Evolutionary conservation across 257 asterid genomes (phyloP), one percentile per base, ranked within the genome.

Genomic region (Solanum medicagineum): DNA sequence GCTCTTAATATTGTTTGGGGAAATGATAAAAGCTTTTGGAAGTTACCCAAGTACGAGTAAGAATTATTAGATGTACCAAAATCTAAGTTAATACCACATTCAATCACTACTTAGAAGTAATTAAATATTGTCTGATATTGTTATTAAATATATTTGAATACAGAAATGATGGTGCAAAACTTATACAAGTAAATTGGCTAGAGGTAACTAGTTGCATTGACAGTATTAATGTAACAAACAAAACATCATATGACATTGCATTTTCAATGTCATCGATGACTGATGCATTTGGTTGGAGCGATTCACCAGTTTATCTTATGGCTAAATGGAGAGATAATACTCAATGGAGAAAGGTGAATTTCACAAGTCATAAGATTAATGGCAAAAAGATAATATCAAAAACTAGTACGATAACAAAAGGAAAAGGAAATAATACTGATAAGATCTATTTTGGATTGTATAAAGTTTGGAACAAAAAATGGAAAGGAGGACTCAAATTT

Each of bases 171-270:
- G 42, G 66, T 0, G 86, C 85, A 4, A 87, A 83, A 32, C 29
- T 87, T 51, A 32, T 80, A 5, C 90, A 89, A 56, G 86, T 85
- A 79, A 77, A 19, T 16, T 89, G 74, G 89, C 81, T 81, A 8
- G 87, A 89, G 75, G 87, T 87, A 6, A 85, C 85, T 65, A 84
- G 84, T 26, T 87, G 80, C 5, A 85, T 89, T 2, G 68, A 80
- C 51, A 11, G 22, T 3, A 83, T 63, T 14, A 10, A 87, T 56
- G 19, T 87, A 7, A 1, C 81, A 0, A 11, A 24, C 7, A 85
- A 84, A 82, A 59, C 36, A 1, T 5, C 71, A 7, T 87, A 84
- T 6, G 86, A 87, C 12, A 83, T 87, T 42, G 81, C 11, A 2
- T 32, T 32, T 32, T 2, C 36, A 32, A 32, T 32, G 36, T 32